phyloP scores from a whole-genome alignment of 2,329 filamentous ascomycete species.

The Colletotrichum costaricense region DNA sequence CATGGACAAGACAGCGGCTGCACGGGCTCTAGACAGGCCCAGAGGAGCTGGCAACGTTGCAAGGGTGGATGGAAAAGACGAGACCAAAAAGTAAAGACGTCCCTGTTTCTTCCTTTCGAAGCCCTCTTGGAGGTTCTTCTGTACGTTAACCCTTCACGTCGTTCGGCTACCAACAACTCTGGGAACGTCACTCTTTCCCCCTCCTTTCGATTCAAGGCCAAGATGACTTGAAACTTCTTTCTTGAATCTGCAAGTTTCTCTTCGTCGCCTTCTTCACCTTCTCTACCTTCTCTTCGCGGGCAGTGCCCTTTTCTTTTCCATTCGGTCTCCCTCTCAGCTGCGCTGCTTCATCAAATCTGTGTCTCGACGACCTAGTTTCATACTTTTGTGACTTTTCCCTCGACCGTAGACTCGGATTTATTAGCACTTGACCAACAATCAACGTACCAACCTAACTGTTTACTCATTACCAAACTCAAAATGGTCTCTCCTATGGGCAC shows the following conservation, averaged over 20 bases:
- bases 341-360: constrained; percentile 16
- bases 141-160: background rate
- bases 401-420: constrained; percentile 2
- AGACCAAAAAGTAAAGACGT: constrained; percentile 3
- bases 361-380: constrained; percentile 18
- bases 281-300: constrained; percentile 23
- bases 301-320: constrained; percentile 21
- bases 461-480: background rate
- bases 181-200: constrained; percentile 5
- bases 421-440: background rate
- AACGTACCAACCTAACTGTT: background rate
- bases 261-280: background rate
- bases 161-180: background rate
- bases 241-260: constrained; percentile 9
- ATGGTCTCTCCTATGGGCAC: constrained; percentile 11
- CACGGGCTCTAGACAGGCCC: constrained; percentile 16
- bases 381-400: background rate
- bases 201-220: constrained; percentile 13
- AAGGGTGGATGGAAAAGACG: constrained; percentile 6
- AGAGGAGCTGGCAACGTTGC: background rate
- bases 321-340: constrained; percentile 18
- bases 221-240: constrained; percentile 31
- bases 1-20: constrained; percentile 28
- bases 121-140: background rate
- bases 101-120: background rate